Evolutionary conservation across 225 moss, liverwort and hornwort genomes (phyloP).

Genomic region (Asterella californica): DNA sequence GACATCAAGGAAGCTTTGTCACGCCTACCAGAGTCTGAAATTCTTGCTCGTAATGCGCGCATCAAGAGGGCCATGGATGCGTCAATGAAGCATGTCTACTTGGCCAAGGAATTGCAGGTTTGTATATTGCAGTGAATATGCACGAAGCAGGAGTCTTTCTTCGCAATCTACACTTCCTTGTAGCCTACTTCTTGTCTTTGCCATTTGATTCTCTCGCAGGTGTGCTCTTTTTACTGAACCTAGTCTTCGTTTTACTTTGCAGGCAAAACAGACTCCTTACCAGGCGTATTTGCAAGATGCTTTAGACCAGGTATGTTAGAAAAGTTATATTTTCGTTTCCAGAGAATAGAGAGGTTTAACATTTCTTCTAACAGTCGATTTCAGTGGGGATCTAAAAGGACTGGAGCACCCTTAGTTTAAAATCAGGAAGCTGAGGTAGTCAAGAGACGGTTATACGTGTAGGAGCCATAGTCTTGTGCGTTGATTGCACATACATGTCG

Average conservation of each 20-base stretch:
- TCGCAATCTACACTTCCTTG: background rate
- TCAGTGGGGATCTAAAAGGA: background rate
- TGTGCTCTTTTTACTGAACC: background rate
- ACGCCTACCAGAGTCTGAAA: slow-evolving; percentile 64
- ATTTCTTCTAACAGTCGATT: background rate
- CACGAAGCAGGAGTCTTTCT: background rate
- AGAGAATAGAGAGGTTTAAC: background rate
- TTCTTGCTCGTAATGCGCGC: slow-evolving; percentile 73
- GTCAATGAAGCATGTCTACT: slow-evolving; percentile 72
- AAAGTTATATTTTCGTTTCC: background rate
- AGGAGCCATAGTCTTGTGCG: too few species aligned
- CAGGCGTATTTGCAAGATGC: slow-evolving; percentile 74
- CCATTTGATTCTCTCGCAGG: background rate
- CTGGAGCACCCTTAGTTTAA: background rate
- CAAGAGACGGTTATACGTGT: background rate
- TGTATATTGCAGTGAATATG: background rate
- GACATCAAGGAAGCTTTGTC: slow-evolving; percentile 79
- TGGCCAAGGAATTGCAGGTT: slow-evolving; percentile 73
- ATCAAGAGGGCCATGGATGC: slow-evolving; percentile 79
- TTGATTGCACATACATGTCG: too few species aligned
- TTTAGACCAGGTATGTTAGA: slow-evolving; percentile 51
- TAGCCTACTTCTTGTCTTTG: background rate
- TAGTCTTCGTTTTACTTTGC: slow-evolving; percentile 17
- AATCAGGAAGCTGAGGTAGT: background rate
- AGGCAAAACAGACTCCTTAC: slow-evolving; percentile 78